Percentiles rank a stretch among this genome's conserved stretches.
phyloP scores from a whole-genome alignment of 129 eudicot species.

The Cynara cardunculus region DNA sequence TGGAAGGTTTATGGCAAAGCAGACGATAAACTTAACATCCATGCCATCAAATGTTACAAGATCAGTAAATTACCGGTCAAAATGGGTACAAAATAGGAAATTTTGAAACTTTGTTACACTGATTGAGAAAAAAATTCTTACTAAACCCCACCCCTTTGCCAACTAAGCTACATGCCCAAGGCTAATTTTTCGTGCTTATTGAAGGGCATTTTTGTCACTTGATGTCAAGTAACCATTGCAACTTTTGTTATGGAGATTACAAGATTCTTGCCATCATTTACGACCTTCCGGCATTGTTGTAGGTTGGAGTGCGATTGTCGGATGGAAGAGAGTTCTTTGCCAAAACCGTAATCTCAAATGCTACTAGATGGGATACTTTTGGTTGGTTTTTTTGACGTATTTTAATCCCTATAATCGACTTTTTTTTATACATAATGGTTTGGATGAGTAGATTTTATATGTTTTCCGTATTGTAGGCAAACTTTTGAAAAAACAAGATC shows the following conservation, averaged over 20 bases:
- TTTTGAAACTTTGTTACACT: not conserved
- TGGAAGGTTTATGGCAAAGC: too few species aligned
- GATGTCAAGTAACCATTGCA: constrained; percentile 6
- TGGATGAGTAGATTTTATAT: not conserved
- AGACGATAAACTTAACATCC: not conserved
- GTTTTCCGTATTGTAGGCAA: constrained; percentile 47
- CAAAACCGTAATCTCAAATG: constrained; percentile 87
- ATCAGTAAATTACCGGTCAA: not conserved
- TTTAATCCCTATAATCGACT: not conserved
- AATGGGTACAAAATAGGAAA: not conserved
- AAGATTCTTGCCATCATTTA: not conserved
- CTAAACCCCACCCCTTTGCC: too few species aligned
- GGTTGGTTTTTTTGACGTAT: constrained; percentile 47
- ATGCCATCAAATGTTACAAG: not conserved
- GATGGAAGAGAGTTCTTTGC: constrained; percentile 90
- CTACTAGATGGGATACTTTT: constrained; percentile 99
- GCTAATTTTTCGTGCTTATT: not conserved
- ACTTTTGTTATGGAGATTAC: not conserved
- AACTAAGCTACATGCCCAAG: too few species aligned
- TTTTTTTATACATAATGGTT: not conserved
- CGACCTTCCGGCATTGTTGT: constrained; percentile 7
- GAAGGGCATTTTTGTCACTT: not conserved
- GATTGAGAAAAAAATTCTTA: too few species aligned
- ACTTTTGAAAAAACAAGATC: constrained; percentile 70
- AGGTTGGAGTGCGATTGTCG: constrained; percentile 89